Base-by-base conservation (phyloP, 2,329 filamentous ascomycete species). In the Fonsecaea multimorphosa region DNA sequence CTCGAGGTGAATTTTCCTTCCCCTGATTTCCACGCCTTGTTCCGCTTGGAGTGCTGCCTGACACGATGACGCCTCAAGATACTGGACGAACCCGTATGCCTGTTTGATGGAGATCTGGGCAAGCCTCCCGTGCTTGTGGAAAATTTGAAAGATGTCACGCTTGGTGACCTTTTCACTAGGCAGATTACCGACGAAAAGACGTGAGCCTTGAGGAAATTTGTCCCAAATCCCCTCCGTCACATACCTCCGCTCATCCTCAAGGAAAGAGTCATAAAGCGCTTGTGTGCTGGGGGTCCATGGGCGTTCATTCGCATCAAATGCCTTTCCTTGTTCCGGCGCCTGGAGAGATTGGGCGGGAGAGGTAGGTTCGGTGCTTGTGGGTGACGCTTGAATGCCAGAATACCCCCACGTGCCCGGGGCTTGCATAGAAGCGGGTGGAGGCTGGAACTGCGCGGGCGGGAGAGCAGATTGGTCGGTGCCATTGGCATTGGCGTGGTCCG, bases 71-170 rank as follows among this genome's bases (percentile, higher is more conserved):
- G 88, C 81, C 32, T 92, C 89, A 70, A 97, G 85, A 71, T 96
- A 99, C 76, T 98, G 95, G 38, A 98, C 93, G 75, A 98, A 99
- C 1, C 95, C 95, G 78, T 97, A 98, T 1, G 93, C 93, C 71
- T 95, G 93, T 78, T 98, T 98, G 72, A 98, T 92, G 0, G 93
- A 96, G 66, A 98, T 95, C 76, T 99, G 95, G 1, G 93, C 94
- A 54, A 99, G 83, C 67, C 89, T 89, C 61, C 95, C 95, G 75
- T 92, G 93, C 64, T 85, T 86, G 74, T 93, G 88, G 75, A 99
- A 98, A 19, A 94, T 85, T 75, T 96, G 90, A 78, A 97, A 98
- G 8, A 98, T 88, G 78, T 98, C 93, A 70, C 91, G 87, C 79
- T 98, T 98, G 6, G 92, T 95, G 14, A 97, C 93, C 75, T 93